Base-by-base conservation (phyloP, 2,329 filamentous ascomycete genomes). In the Trichoderma endophyticum region DNA sequence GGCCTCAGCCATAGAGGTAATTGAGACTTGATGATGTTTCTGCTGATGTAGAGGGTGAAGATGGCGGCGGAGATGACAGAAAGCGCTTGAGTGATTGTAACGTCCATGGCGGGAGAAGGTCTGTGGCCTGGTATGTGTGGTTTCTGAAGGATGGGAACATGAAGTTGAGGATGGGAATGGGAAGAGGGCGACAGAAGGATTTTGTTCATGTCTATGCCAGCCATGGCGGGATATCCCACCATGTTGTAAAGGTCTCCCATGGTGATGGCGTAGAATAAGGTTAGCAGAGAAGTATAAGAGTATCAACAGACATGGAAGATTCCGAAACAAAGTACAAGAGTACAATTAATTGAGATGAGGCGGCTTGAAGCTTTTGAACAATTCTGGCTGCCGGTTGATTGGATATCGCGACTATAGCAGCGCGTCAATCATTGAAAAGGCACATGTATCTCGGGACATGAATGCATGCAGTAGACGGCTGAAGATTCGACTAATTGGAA, bases 1-100 rank as follows among this genome's bases (percentile, higher is more conserved):
- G 82, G 81, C 11, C 78, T 80, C 15, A 81, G 76, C 83, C 84
- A 86, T 57, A 76, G 78, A 0, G 85, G 84, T 1, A 81, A 77
- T 3, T 74, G 73, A 4, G 78, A 77, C 2, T 76, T 73, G 6
- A 82, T 70, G 3, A 74, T 76, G 4, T 74, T 68, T 8, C 74
- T 77, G 71, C 64, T 71, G 28, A 81, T 32, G 67, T 81, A 79
- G 18, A 82, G 65, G 21, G 80, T 71, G 26, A 78, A 64, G 6
- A 77, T 75, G 8, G 78, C 74, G 11, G 82, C 60, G 6, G 82
- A 80, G 6, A 77, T 32, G 2, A 65, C 69, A 6, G 78, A 69
- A 21, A 79, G 67, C 6, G 69, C 54, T 43, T 77, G 75, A 15
- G 76, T 69, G 15, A 79, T 73, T 32, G 56, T 51, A n/a, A 57